phyloP scores from a whole-genome alignment of 129 eudicot species.

The Tagetes erecta region DNA sequence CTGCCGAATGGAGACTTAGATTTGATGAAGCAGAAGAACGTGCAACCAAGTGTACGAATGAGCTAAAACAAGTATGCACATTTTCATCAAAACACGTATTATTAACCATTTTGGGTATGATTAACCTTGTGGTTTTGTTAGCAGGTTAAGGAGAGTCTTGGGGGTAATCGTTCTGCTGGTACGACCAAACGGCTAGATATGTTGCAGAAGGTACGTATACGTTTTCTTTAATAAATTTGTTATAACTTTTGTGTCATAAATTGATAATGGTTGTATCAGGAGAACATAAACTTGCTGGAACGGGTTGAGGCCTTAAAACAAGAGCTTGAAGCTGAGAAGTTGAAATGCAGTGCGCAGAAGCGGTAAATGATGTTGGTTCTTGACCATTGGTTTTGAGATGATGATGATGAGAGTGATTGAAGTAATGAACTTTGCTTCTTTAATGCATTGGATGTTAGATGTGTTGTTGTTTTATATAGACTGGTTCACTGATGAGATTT shows the following conservation, averaged over 20 bases:
- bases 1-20: slow-evolving; percentile 94
- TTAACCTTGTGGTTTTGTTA: slow-evolving; percentile 1
- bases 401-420: neutral
- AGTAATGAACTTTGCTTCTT: neutral
- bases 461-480: neutral
- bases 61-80: slow-evolving; percentile 46
- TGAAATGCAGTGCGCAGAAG: slow-evolving; percentile 64
- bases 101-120: neutral
- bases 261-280: slow-evolving; percentile 41
- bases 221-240: neutral
- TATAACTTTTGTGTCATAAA: neutral
- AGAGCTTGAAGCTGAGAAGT: slow-evolving; percentile 84
- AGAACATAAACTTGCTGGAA: slow-evolving; percentile 79
- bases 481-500: neutral
- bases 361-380: slow-evolving; percentile 16
- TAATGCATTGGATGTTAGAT: neutral
- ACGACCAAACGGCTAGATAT: slow-evolving; percentile 52
- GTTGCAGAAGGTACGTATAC: slow-evolving; percentile 65
- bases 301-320: slow-evolving; percentile 65
- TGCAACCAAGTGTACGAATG: slow-evolving; percentile 51
- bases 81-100: slow-evolving; percentile 2
- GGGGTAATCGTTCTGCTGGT: slow-evolving; percentile 23
- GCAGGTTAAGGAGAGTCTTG: slow-evolving; percentile 53
- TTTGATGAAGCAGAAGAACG: slow-evolving; percentile 67
- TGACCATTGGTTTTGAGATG: neutral